These are phyloP conservation scores for Saccharomyces hybrid DNA, from an alignment of 1,139 yeast genomes.

Conservation along the genomic window DNA sequence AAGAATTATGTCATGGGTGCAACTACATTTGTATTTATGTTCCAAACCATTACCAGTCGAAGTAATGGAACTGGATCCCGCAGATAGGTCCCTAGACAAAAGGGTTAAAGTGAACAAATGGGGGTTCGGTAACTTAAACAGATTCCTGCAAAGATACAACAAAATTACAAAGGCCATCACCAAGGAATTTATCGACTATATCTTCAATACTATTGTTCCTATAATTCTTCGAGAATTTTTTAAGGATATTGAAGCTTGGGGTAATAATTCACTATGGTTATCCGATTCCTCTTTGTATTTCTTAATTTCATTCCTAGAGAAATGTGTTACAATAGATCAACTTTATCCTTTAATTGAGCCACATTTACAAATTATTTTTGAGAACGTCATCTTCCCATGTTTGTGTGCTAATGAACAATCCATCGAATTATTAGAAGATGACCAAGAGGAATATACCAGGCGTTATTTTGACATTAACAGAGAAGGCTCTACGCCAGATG, in stretches of 20 bases:
- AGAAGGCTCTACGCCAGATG: constrained; percentile 68
- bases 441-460: constrained; percentile 66
- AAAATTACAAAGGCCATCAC: constrained; percentile 29
- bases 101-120: constrained; percentile 60
- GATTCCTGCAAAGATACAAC: constrained; percentile 39
- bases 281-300: constrained; percentile 54
- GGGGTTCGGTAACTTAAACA: constrained; percentile 62
- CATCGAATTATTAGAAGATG: constrained; percentile 60
- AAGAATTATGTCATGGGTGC: constrained; percentile 58
- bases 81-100: constrained; percentile 43
- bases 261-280: constrained; percentile 45
- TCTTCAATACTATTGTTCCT: constrained; percentile 50
- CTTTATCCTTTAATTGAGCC: constrained; percentile 46
- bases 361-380: constrained; percentile 50
- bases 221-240: constrained; percentile 52
- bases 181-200: constrained; percentile 41
- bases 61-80: constrained; percentile 44
- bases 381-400: constrained; percentile 56
- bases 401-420: constrained; percentile 48
- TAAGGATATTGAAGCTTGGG: constrained; percentile 53
- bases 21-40: constrained; percentile 47
- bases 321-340: constrained; percentile 46
- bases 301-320: constrained; percentile 57
- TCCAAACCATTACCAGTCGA: constrained; percentile 54
- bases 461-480: constrained; percentile 61